Evolutionary conservation across 441 rosid genomes (phyloP), one percentile per base, ranked within the genome.

Genomic region (Mallotus japonicus): DNA sequence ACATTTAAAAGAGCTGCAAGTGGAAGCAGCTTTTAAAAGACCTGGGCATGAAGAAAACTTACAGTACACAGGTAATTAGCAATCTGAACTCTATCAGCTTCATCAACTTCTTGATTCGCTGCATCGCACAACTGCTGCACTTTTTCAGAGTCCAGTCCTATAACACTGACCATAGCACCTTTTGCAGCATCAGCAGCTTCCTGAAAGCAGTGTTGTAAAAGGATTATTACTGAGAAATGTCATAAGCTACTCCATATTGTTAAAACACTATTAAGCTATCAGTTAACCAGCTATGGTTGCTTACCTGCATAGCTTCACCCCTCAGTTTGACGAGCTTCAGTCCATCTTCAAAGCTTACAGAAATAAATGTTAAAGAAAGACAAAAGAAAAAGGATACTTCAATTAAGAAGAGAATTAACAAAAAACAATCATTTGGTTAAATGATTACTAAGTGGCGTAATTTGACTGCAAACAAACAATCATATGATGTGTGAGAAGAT

Each of bases 221-320:
- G 53, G 14, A 42, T 62, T 20, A 71, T 71, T 19, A 70, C 28
- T 62, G 77, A 60, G 16, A 67, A 59, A 55, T 24, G 73, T 61
- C 68, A 72, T 42, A 32, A 67, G 56, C 24, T 40, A n/a, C 54
- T 55, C 56, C 24, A 67, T 54, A 17, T 0, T 16, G 40, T n/a
- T 34, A 37, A 37, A 37, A 37, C n/a, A 22, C 14, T 55, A 17
- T 50, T 42, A 63, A 56, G 56, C 50, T 49, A 71, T 78, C 56
- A 44, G 8, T 66, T 42, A 47, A 51, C 24, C 57, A 73, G 56
- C 37, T 32, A 73, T 22, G 46, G 67, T 80, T 53, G 28, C 59
- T 74, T 73, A 88, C 98, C 92, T 95, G 97, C 96, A 95, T 95
- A 46, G 98, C 99, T 87, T 91, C 95, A 75, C 99, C 97, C 81